Evolutionary conservation across 129 eudicot species (phyloP).

Genomic region (Solidago caesia): DNA sequence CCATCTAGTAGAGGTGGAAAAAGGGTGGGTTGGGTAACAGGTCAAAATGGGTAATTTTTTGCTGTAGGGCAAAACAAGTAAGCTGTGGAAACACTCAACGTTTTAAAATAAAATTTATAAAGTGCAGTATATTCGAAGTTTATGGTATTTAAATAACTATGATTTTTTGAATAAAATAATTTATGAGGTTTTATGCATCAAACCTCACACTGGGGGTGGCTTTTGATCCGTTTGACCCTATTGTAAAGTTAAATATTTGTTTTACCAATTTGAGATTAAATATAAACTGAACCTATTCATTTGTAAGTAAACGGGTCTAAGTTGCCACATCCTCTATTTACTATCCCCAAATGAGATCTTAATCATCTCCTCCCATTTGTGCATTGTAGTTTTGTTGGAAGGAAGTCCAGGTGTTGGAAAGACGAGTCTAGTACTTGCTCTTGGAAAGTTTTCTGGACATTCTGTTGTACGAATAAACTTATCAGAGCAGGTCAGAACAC

Average conservation of each 20-base stretch:
- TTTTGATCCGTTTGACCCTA: background rate
- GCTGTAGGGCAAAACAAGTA: background rate
- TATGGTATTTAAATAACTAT: background rate
- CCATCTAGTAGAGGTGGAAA: background rate
- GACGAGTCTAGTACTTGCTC: conserved; percentile 79
- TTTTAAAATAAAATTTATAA: too few relatives aligned
- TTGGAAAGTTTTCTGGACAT: conserved; percentile 91
- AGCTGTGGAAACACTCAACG: background rate
- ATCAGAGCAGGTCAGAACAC: conserved; percentile 80
- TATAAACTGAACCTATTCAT: background rate
- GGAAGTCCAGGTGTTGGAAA: conserved; percentile 99
- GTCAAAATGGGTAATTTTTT: background rate
- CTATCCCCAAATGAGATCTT: background rate
- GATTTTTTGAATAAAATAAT: background rate
- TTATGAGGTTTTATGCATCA: background rate
- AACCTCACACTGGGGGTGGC: background rate
- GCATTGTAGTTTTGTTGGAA: conserved; percentile 69
- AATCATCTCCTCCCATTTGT: conserved; percentile 25
- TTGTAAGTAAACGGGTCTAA: background rate
- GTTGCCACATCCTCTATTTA: background rate
- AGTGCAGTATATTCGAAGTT: too few relatives aligned
- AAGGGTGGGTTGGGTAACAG: background rate
- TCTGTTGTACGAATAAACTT: conserved; percentile 89
- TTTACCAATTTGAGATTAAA: conserved; percentile 2
- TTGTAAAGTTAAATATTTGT: background rate